phyloP scores from a whole-genome alignment of 2,329 filamentous ascomycete genomes.

The Aspergillus aculeatus region DNA sequence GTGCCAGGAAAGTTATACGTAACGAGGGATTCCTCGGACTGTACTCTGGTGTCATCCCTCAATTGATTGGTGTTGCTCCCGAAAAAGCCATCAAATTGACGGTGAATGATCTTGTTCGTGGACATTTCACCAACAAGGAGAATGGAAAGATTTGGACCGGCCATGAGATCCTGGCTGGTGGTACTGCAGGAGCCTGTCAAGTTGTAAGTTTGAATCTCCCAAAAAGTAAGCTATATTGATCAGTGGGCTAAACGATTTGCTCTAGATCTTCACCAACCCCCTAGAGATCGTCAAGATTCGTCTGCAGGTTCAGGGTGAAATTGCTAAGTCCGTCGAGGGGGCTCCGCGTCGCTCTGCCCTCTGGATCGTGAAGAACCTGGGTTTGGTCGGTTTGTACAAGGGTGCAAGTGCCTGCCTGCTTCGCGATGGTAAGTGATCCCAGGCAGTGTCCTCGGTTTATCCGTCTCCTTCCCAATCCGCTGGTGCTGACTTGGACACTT shows the following conservation, averaged over 20 bases:
- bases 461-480: not conserved
- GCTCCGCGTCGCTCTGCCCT: conserved; percentile 86
- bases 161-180: conserved; percentile 83
- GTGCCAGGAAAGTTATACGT: conserved; percentile 84
- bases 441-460: not conserved
- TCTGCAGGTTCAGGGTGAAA: conserved; percentile 93
- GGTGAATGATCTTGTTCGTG: conserved; percentile 89
- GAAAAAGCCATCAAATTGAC: conserved; percentile 99
- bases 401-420: conserved; percentile 91
- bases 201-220: conserved; percentile 65
- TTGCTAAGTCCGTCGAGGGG: conserved; percentile 80
- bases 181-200: conserved; percentile 87
- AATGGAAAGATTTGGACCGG: conserved; percentile 68
- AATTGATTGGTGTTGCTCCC: conserved; percentile 95
- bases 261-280: conserved; percentile 89
- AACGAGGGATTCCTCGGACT: conserved; percentile 89
- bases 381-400: conserved; percentile 93
- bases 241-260: conserved; percentile 8
- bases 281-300: conserved; percentile 99
- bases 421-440: conserved; percentile 61
- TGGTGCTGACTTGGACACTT: not conserved
- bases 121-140: conserved; percentile 69
- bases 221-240: not conserved
- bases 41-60: conserved; percentile 91
- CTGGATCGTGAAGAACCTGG: conserved; percentile 96